These are phyloP conservation scores for Ceratocystis alfenasii DNA, from an alignment of 2,329 filamentous ascomycete genomes.

Conservation along the genomic window DNA sequence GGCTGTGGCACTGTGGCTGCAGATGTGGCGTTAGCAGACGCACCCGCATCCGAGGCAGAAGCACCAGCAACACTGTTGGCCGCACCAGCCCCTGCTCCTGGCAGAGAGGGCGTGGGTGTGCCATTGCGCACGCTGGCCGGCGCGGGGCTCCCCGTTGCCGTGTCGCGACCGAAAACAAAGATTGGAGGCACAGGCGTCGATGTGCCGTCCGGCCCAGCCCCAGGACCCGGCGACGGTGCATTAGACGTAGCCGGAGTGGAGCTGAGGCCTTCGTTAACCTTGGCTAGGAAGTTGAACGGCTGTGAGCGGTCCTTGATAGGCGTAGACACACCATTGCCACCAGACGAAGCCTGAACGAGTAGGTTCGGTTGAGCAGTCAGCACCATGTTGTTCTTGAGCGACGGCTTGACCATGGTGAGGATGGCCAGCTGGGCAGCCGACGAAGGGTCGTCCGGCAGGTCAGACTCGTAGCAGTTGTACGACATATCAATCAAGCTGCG, in stretches of 20 bases:
- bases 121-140: conserved; percentile 41
- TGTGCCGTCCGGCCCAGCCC: conserved; percentile 56
- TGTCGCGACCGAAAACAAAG: conserved; percentile 40
- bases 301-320: conserved; percentile 53
- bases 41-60: conserved; percentile 23
- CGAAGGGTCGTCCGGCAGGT: conserved; percentile 73
- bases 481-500: conserved; percentile 75
- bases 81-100: conserved; percentile 17
- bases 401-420: conserved; percentile 48
- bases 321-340: conserved; percentile 39
- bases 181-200: conserved; percentile 51
- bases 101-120: conserved; percentile 31
- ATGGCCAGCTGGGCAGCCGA: conserved; percentile 71
- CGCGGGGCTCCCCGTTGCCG: conserved; percentile 40
- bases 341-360: conserved; percentile 32
- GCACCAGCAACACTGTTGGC: background rate
- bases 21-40: conserved; percentile 30
- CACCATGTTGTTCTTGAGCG: conserved; percentile 33
- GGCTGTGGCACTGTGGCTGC: conserved; percentile 23
- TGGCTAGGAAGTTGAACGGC: conserved; percentile 55
- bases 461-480: conserved; percentile 84
- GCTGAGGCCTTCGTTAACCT: conserved; percentile 56
- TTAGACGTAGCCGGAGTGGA: conserved; percentile 74
- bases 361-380: conserved; percentile 31
- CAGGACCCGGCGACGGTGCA: conserved; percentile 76